These are phyloP conservation scores for Alternaria sp. DNA, from an alignment of 2,329 filamentous ascomycete genomes.

Conservation along the genomic window DNA sequence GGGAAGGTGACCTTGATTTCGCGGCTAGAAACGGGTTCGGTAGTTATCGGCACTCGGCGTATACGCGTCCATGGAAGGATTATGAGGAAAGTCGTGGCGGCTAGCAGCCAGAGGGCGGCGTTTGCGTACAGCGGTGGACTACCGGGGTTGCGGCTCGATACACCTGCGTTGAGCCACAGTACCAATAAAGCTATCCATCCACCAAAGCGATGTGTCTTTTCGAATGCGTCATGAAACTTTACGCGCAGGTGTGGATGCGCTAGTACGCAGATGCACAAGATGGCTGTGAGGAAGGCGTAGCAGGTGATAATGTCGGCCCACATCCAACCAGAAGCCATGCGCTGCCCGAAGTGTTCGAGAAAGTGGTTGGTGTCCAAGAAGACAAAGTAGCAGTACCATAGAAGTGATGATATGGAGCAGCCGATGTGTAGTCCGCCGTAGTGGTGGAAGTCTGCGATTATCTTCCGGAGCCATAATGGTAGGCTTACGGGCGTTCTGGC, in stretches of 20 bases:
- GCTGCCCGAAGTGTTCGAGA: neutral
- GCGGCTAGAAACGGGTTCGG: constrained; percentile 72
- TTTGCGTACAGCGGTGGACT: constrained; percentile 9
- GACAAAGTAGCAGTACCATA: constrained; percentile 55
- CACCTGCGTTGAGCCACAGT: constrained; percentile 34
- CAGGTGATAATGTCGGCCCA: constrained; percentile 24
- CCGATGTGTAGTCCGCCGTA: constrained; percentile 47
- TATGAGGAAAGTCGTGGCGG: constrained; percentile 68
- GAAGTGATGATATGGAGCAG: constrained; percentile 34
- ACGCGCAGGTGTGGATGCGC: constrained; percentile 32
- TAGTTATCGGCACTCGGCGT: constrained; percentile 67
- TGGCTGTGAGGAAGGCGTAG: constrained; percentile 19
- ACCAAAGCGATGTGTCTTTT: constrained; percentile 43
- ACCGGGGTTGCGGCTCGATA: constrained; percentile 8
- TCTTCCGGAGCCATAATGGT: constrained; percentile 32
- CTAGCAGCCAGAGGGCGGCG: constrained; percentile 68
- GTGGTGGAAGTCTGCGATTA: constrained; percentile 37
- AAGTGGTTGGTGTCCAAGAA: constrained; percentile 37
- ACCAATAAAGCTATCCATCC: constrained; percentile 40
- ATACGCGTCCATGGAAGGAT: constrained; percentile 76
- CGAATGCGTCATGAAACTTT: constrained; percentile 43
- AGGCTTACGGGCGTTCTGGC: constrained; percentile 34
- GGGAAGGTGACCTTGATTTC: constrained; percentile 69
- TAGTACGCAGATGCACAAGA: constrained; percentile 34
- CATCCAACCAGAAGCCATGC: constrained; percentile 22